Evolutionary conservation across 768 basidiomycete species (phyloP).

Genomic region (Lentinus tigrinus): DNA sequence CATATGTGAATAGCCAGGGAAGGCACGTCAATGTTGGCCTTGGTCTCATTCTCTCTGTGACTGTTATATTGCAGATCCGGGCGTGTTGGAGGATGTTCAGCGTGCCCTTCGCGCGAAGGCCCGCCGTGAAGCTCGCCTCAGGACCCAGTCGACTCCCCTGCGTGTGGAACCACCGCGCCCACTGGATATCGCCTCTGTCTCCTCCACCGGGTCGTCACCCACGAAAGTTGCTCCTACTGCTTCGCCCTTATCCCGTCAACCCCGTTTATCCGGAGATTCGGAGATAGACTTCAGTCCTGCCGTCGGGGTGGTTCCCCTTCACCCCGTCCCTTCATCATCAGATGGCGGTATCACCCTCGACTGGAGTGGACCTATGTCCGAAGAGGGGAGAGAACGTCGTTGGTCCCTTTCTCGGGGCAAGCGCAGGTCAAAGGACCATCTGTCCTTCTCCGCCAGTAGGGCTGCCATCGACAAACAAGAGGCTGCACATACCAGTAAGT

Average conservation of each 20-base stretch:
- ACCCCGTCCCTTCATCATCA: conserved; percentile 69
- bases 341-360: conserved; percentile 72
- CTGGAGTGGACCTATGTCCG: conserved; percentile 59
- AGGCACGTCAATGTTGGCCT: conserved; percentile 47
- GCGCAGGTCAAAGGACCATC: conserved; percentile 59
- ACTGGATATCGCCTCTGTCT: conserved; percentile 28
- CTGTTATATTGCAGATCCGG: conserved; percentile 54
- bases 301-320: conserved; percentile 43
- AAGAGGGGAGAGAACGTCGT: conserved; percentile 61
- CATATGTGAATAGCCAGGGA: conserved; percentile 56
- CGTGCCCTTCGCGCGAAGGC: conserved; percentile 73
- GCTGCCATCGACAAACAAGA: conserved; percentile 59
- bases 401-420: conserved; percentile 62
- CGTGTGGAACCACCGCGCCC: conserved; percentile 24
- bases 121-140: conserved; percentile 65
- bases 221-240: conserved; percentile 2
- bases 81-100: conserved; percentile 77
- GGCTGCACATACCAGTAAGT: conserved; percentile 52
- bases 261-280: conserved; percentile 23
- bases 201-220: conserved; percentile 33
- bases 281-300: conserved; percentile 76
- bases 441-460: conserved; percentile 41
- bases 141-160: conserved; percentile 24
- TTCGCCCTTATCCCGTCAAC: background rate
- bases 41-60: background rate